Base-by-base conservation (phyloP, 140 eudicot species). In the Cichorium intybus region DNA sequence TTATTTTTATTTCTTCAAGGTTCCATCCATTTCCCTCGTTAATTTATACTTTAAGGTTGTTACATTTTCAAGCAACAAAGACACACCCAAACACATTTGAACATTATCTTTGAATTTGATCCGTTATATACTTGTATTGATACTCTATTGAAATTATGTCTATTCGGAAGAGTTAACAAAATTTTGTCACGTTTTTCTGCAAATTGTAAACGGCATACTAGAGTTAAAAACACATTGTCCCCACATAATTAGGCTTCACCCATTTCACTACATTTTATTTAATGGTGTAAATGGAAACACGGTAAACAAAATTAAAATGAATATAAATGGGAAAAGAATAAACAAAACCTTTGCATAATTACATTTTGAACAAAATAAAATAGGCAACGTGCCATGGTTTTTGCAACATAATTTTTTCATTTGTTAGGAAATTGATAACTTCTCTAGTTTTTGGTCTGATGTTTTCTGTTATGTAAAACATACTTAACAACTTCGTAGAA, bases 401-500 rank as follows among this genome's bases (percentile, higher is more conserved):
- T 47, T 15, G 23, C 21, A n/a, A 47, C 22, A 47, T 6, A 16
- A 0, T 5, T n/a, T 17, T 47, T 47, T 47, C 52, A 16, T 16
- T 10, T 10, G 14, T 16, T 45, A 12, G 21, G 9, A 45, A 47
- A 41, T 3, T 41, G 48, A 41, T 11, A 41, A 15, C 16, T 41
- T 47, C 15, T 47, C 10, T 47, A 16, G 23, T 47, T 47, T 17
- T 15, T 17, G 2, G 22, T 47, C 3, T 14, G 61, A 34, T 15
- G 64, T 66, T 41, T 77, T 46, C 81, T 81, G 17, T 68, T 71
- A 5, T 67, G 57, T 62, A 91, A 45, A 27, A 60, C 63, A 39
- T 85, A 85, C 65, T 91, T 91, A 60, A 82, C 96, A 16, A 85
- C 91, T 68, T 91, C 97, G 45, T 91, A 91, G 26, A 81, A 84